A percentile compares a stretch with the other conserved stretches of the same genome.
These are phyloP conservation scores for Calcarisporium arbuscula DNA, from an alignment of 2,329 filamentous ascomycete genomes.

Conservation along the genomic window DNA sequence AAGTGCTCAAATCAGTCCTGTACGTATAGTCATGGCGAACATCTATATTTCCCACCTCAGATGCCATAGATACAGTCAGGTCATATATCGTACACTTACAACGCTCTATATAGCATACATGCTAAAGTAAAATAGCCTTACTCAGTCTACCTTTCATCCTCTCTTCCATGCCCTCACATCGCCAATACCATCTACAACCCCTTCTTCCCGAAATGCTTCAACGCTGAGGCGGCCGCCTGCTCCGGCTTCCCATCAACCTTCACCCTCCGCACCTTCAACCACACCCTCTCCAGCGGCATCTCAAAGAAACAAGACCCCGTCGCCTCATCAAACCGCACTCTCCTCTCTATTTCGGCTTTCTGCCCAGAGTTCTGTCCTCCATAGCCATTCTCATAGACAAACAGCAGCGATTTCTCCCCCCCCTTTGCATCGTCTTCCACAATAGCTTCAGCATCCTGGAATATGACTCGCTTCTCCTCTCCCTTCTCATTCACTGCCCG, in stretches of 20 bases:
- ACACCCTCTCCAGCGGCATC: slow-evolving; percentile 10
- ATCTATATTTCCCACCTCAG: too few species aligned
- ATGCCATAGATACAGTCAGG: too few species aligned
- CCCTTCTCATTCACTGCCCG: slow-evolving; percentile 19
- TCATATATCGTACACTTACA: too few species aligned
- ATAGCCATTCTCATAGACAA: slow-evolving; percentile 11
- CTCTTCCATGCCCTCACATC: neutral
- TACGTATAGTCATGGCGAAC: too few species aligned
- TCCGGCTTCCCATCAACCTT: slow-evolving; percentile 27
- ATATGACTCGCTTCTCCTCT: slow-evolving; percentile 28
- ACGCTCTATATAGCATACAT: too few species aligned
- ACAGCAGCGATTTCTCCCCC: slow-evolving; percentile 8
- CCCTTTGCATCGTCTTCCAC: slow-evolving; percentile 10
- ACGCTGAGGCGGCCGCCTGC: slow-evolving; percentile 16
- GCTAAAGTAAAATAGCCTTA: too few species aligned
- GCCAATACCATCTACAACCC: neutral
- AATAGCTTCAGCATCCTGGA: slow-evolving; percentile 26
- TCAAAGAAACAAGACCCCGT: slow-evolving; percentile 17
- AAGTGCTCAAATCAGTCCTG: too few species aligned
- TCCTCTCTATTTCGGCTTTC: slow-evolving; percentile 2
- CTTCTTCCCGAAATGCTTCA: slow-evolving; percentile 13
- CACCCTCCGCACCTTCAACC: slow-evolving; percentile 22
- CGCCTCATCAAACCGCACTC: slow-evolving; percentile 8
- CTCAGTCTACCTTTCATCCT: too few species aligned
- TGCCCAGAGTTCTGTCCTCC: neutral